Conservation (phyloP, 2,329 filamentous ascomycete genomes). For the Trichophyton rubrum region DNA sequence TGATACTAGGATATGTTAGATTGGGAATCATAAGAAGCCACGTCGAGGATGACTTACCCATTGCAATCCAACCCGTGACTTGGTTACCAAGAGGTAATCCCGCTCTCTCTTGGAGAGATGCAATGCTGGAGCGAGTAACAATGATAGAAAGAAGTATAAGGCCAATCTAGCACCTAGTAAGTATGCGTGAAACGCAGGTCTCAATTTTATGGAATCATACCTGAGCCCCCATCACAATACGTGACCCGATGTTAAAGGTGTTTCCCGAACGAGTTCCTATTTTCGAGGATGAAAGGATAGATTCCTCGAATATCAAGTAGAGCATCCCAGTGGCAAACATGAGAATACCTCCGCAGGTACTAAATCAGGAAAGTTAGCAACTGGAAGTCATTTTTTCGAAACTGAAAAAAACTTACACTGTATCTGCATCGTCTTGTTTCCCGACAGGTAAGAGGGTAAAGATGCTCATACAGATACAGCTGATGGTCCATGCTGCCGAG, state of each 20-base stretch:
- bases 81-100: slow-evolving; percentile 83
- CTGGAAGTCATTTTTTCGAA: not conserved
- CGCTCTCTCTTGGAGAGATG: slow-evolving; percentile 70
- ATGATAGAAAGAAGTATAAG: slow-evolving; percentile 68
- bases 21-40: slow-evolving; percentile 8
- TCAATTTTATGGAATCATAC: slow-evolving; percentile 16
- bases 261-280: slow-evolving; percentile 15
- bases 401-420: slow-evolving; percentile 51
- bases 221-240: slow-evolving; percentile 36
- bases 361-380: slow-evolving; percentile 26
- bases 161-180: slow-evolving; percentile 44
- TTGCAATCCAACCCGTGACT: slow-evolving; percentile 66
- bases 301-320: slow-evolving; percentile 71
- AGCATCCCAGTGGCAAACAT: slow-evolving; percentile 66
- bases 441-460: slow-evolving; percentile 83
- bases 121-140: slow-evolving; percentile 74
- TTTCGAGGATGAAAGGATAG: slow-evolving; percentile 36
- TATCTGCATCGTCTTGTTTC: slow-evolving; percentile 63
- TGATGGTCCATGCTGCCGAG: slow-evolving; percentile 57
- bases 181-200: slow-evolving; percentile 2
- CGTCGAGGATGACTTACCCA: slow-evolving; percentile 44
- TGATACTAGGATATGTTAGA: slow-evolving; percentile 37
- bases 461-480: slow-evolving; percentile 71
- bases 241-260: slow-evolving; percentile 24
- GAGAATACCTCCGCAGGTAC: slow-evolving; percentile 58